Percentiles rank a stretch among this genome's conserved stretches.
Evolutionary conservation across 768 basidiomycete species (phyloP).

Genomic region (Baorangia bicolor): DNA sequence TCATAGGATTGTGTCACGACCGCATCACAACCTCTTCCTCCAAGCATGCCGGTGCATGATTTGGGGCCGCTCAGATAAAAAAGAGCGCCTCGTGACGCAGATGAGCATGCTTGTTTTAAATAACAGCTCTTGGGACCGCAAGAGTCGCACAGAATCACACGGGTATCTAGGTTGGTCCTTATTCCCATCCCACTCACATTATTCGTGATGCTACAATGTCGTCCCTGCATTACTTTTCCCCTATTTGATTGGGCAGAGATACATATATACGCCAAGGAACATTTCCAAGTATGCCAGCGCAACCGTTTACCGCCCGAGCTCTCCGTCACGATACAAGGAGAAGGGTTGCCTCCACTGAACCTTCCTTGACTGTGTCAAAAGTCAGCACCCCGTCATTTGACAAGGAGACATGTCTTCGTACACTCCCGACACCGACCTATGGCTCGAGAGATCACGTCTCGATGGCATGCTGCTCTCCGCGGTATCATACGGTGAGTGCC

Average conservation of each 20-base stretch:
- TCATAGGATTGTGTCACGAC: neutral
- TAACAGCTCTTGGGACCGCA: neutral
- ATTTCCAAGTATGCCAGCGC: neutral
- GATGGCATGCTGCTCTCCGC: constrained; percentile 25
- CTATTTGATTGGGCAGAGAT: neutral
- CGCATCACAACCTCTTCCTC: neutral
- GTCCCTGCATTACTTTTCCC: too few species aligned
- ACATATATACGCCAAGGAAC: neutral
- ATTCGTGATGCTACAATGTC: neutral
- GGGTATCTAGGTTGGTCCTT: neutral
- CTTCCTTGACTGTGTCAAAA: neutral
- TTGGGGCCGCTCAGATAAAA: neutral
- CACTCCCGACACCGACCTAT: constrained; percentile 21
- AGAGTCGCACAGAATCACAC: neutral
- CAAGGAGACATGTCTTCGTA: constrained; percentile 14
- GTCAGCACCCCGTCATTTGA: neutral
- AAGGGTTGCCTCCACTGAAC: neutral
- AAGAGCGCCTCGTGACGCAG: neutral
- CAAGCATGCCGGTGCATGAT: neutral
- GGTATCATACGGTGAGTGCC: too few species aligned
- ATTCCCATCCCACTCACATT: neutral
- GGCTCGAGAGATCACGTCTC: constrained; percentile 29
- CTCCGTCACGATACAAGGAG: neutral
- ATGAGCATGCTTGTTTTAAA: neutral
- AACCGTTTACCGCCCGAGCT: neutral